Evolutionary conservation across 1,284 basidiomycete species (phyloP).

Genomic region (Puccinia triticina): DNA sequence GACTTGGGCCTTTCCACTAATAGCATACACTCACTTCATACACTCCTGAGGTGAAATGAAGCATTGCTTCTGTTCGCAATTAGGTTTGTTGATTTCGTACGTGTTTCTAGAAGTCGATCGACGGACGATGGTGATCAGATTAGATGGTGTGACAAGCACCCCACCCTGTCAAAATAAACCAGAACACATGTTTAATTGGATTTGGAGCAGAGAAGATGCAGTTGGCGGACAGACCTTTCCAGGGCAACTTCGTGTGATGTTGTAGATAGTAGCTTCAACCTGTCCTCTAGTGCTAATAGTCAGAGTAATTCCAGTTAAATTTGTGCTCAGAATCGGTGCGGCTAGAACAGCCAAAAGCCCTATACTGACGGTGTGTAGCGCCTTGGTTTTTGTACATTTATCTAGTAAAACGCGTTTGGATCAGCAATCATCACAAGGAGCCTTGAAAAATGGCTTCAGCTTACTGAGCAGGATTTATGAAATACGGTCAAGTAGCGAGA

Average conservation of each 20-base stretch:
- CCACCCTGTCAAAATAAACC: neutral
- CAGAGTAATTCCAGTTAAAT: neutral
- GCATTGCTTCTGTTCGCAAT: neutral
- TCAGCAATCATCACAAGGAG: neutral
- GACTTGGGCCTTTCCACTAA: neutral
- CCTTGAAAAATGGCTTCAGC: neutral
- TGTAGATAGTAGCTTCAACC: neutral
- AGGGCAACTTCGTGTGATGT: constrained; percentile 13
- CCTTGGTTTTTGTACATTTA: constrained; percentile 10
- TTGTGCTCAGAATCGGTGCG: neutral
- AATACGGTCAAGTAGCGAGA: constrained; percentile 8
- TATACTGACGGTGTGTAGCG: constrained; percentile 16
- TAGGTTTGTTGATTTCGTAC: constrained; percentile 4
- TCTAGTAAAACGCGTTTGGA: neutral
- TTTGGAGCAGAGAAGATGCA: neutral
- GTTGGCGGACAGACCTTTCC: neutral
- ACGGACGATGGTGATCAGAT: neutral
- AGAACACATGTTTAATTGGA: neutral
- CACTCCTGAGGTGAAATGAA: neutral
- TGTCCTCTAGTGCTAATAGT: neutral
- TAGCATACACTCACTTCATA: neutral
- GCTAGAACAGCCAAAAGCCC: neutral
- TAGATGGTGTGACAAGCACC: neutral
- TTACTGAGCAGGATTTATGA: constrained; percentile 1
- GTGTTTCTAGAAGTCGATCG: constrained; percentile 4